Evolutionary conservation across 805 yeast genomes (phyloP).

Genomic region (Metschnikowia matae): DNA sequence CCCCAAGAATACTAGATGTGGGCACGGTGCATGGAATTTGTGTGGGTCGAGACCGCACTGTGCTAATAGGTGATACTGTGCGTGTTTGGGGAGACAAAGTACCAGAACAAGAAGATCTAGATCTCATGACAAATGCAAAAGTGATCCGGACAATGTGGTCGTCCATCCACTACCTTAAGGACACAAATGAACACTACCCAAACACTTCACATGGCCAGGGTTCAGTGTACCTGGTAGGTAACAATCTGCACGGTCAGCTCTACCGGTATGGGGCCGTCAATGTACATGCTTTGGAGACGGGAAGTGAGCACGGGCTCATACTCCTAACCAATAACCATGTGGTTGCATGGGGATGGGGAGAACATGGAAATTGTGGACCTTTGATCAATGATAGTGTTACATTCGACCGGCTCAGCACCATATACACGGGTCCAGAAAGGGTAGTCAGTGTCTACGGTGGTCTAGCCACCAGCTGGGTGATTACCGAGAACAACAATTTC

Average conservation of each 20-base stretch:
- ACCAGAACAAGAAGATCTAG: constrained; percentile 18
- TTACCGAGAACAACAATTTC: constrained; percentile 13
- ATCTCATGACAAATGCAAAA: constrained; percentile 6
- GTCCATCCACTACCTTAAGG: constrained; percentile 48
- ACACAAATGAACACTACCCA: background rate
- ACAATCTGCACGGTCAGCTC: constrained; percentile 71
- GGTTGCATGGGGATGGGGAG: constrained; percentile 97
- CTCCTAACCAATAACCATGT: constrained; percentile 33
- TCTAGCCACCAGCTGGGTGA: constrained; percentile 67
- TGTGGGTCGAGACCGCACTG: constrained; percentile 60
- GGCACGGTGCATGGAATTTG: constrained; percentile 17
- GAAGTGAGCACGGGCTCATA: constrained; percentile 84
- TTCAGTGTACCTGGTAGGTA: constrained; percentile 55
- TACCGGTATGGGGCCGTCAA: constrained; percentile 23
- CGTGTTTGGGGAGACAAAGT: constrained; percentile 9
- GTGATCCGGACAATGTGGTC: constrained; percentile 69
- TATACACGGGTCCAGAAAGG: constrained; percentile 21
- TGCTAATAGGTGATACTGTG: constrained; percentile 23
- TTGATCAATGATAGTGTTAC: constrained; percentile 26
- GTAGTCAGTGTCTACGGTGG: constrained; percentile 50
- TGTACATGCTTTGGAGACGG: constrained; percentile 41
- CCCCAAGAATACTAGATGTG: constrained; percentile 21
- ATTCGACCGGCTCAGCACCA: constrained; percentile 32
- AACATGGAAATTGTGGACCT: constrained; percentile 90
- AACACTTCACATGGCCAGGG: background rate